These are phyloP conservation scores for Melaleuca quinquenervia DNA, from an alignment of 345 rosid species.

Conservation along the genomic window DNA sequence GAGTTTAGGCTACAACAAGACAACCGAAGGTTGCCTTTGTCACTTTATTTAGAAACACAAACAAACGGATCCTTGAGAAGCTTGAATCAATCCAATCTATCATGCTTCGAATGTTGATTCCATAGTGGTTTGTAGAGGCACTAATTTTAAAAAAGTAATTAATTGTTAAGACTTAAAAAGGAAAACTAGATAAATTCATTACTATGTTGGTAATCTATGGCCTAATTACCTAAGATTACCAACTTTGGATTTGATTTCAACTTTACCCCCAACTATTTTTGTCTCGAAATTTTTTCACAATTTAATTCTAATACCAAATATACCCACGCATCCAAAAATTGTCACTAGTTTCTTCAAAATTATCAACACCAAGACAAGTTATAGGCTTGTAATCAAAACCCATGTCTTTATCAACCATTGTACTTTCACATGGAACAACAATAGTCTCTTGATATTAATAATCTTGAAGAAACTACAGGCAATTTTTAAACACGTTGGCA, in stretches of 20 bases:
- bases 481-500: not conserved
- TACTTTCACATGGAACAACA: not conserved
- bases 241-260: too few relatives aligned
- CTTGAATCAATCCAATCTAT: too few relatives aligned
- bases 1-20: too few relatives aligned
- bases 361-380: not conserved
- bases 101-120: too few relatives aligned
- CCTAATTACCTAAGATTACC: not conserved
- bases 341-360: not conserved
- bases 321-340: not conserved
- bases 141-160: too few relatives aligned
- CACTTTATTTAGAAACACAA: too few relatives aligned
- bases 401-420: not conserved
- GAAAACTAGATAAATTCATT: too few relatives aligned
- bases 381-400: not conserved
- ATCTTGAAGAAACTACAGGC: not conserved
- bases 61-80: too few relatives aligned
- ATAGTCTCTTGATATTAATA: not conserved
- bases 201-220: not conserved
- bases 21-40: too few relatives aligned
- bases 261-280: not conserved
- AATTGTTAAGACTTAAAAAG: too few relatives aligned
- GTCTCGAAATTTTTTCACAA: not conserved
- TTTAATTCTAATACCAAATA: not conserved
- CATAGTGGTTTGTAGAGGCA: too few relatives aligned